Percentiles rank a stretch among this genome's conserved stretches.
Evolutionary conservation across 169 alveolate species (phyloP).

Genomic region (Cryptosporidium sp.): DNA sequence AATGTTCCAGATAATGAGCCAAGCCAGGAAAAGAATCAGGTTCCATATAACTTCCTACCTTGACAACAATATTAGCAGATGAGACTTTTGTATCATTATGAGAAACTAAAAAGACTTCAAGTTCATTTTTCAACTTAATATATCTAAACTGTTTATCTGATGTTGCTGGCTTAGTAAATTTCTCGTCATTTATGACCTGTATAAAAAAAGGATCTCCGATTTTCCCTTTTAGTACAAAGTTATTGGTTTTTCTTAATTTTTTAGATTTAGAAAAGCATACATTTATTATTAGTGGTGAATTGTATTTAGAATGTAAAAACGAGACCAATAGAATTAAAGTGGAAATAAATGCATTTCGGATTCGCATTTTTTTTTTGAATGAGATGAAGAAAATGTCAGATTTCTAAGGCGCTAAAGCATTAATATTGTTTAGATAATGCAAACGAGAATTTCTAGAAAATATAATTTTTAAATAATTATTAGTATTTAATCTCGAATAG

Average conservation of each 20-base stretch:
- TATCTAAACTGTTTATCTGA: conserved; percentile 45
- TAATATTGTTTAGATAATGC: too few relatives aligned
- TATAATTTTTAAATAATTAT: too few relatives aligned
- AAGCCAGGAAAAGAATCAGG: conserved; percentile 83
- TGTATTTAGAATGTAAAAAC: background rate
- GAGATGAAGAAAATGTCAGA: background rate
- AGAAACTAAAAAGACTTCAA: conserved; percentile 81
- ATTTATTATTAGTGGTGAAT: background rate
- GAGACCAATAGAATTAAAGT: background rate
- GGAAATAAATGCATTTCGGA: background rate
- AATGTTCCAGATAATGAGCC: conserved; percentile 90
- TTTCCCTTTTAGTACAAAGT: background rate
- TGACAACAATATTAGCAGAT: conserved; percentile 84
- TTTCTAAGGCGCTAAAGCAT: background rate
- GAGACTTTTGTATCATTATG: conserved; percentile 81
- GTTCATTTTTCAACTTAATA: conserved; percentile 79
- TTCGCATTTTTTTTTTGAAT: background rate
- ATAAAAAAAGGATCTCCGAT: background rate
- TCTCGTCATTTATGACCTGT: conserved; percentile 1
- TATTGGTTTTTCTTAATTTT: background rate
- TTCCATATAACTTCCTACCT: conserved; percentile 83
- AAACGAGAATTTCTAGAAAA: too few relatives aligned
- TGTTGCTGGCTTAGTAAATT: conserved; percentile 27
- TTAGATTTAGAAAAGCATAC: background rate
- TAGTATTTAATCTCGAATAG: background rate